phyloP scores from a whole-genome alignment of 2,329 filamentous ascomycete species.

The Mycogone perniciosa region DNA sequence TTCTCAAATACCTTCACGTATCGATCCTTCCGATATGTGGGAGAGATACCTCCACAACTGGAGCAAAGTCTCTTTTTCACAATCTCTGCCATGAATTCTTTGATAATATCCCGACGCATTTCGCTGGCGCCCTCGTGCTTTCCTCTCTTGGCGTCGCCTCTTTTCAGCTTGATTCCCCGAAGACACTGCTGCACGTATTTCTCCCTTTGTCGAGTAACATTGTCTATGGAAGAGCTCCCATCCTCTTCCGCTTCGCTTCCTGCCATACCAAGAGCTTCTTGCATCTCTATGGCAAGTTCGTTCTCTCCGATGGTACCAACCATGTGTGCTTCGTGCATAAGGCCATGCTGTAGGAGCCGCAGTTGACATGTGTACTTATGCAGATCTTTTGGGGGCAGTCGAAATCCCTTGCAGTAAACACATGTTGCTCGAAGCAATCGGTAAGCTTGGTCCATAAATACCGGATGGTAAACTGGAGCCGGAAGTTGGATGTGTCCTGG shows the following conservation, averaged over 20 bases:
- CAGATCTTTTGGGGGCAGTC: conserved; percentile 67
- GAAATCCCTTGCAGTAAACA: conserved; percentile 82
- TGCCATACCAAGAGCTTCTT: conserved; percentile 33
- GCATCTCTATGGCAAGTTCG: conserved; percentile 31
- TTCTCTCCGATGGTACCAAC: conserved; percentile 48
- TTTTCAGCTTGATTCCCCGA: conserved; percentile 47
- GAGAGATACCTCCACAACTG: conserved; percentile 63
- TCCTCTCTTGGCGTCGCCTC: conserved; percentile 46
- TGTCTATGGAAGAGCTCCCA: conserved; percentile 48
- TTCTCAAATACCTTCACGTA: conserved; percentile 93
- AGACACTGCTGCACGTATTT: conserved; percentile 70
- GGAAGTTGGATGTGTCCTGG: conserved; percentile 92
- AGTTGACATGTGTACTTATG: conserved; percentile 80
- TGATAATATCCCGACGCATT: conserved; percentile 67
- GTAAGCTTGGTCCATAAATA: conserved; percentile 88
- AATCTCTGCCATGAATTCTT: conserved; percentile 73
- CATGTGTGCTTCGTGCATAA: conserved; percentile 61
- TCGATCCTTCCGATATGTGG: conserved; percentile 79
- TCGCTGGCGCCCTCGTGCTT: conserved; percentile 83
- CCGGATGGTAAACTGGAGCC: conserved; percentile 90
- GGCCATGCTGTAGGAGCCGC: conserved; percentile 74
- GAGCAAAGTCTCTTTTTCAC: conserved; percentile 63
- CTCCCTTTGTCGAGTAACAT: conserved; percentile 45
- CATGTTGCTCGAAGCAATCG: conserved; percentile 82
- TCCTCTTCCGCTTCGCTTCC: conserved; percentile 60